Base-by-base conservation (phyloP, 192 early-diverging fungal species). In the Powellomyces hirtus region DNA sequence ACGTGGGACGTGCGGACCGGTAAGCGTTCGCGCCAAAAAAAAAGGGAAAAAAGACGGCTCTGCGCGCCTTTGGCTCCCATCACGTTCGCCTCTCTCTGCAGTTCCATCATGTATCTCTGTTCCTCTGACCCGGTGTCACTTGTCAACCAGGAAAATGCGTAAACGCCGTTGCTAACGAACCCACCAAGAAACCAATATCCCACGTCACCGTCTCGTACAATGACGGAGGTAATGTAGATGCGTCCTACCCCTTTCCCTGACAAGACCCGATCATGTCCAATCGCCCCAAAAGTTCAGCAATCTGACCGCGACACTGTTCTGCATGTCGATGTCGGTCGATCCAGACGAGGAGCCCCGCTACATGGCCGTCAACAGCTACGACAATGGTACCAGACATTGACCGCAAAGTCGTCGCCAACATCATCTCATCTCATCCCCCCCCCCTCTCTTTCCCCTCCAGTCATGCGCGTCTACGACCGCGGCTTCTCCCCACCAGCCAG, bases 361-460 rank as follows among this genome's bases (percentile, higher is more conserved):
- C 74, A 86, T 97, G 80, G 91, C 92, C 29, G 86, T 90, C 30
- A 97, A 94, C 69, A 91, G 91, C 62, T 97, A 97, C 51, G 95
- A 97, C 77, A 97, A 96, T 68, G 84, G 91, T 91, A 82, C 46
- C 5, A 24, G 26, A 24, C 53, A 66, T 64, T 16, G 22, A 35
- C 30, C 5, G 35, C 31, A n/a, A 13, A 18, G 40, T 18, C 40
- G 18, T 42, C 10, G 18, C 40, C 40, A 13, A 18, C 10, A 18
- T 8, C 10, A 13, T 42, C 10, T 18, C 40, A 18, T 42, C 40
- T 8, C 40, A 13, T 18, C 18, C 10, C 24, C 52, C 18, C 52
- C 24, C 24, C 18, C 10, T 18, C 18, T 42, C 40, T 8, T 13
- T 42, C 35, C 13, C 59, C 49, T 20, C 1, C 40, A 92, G 93